Evolutionary conservation across 495 filamentous ascomycete species (phyloP).

Genomic region (Diplogelasinospora grovesii): DNA sequence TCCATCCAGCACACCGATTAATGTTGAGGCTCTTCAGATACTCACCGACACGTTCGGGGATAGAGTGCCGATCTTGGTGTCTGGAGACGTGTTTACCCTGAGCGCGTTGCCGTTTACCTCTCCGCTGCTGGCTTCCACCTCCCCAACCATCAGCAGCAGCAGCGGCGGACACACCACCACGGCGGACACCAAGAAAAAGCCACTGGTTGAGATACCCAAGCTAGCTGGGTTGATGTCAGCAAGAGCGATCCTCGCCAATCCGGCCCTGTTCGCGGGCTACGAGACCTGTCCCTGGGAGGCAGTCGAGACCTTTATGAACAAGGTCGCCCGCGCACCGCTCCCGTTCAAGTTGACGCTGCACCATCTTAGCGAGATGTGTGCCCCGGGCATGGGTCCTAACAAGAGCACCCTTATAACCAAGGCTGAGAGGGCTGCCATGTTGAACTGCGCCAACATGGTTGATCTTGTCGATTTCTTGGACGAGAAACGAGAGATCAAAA

Average conservation of each 20-base stretch:
- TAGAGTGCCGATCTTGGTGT: slow-evolving; percentile 50
- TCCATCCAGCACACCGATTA: slow-evolving; percentile 48
- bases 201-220: slow-evolving; percentile 24
- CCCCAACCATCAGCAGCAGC: slow-evolving; percentile 14
- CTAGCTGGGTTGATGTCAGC: slow-evolving; percentile 57
- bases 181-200: slow-evolving; percentile 10
- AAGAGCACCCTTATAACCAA: slow-evolving; percentile 42
- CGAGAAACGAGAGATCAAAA: no score
- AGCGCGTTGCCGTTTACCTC: slow-evolving; percentile 38
- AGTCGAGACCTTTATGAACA: slow-evolving; percentile 51
- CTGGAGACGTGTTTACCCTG: slow-evolving; percentile 55
- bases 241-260: slow-evolving; percentile 55
- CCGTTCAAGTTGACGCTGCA: slow-evolving; percentile 55
- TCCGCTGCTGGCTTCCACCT: slow-evolving; percentile 21
- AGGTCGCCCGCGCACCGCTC: slow-evolving; percentile 44
- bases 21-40: slow-evolving; percentile 51
- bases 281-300: slow-evolving; percentile 51
- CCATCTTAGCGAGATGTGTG: slow-evolving; percentile 58
- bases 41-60: slow-evolving; percentile 40
- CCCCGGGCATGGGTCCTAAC: slow-evolving; percentile 40
- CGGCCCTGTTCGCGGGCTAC: slow-evolving; percentile 52
- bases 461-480: slow-evolving; percentile 58
- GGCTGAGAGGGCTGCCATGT: slow-evolving; percentile 44
- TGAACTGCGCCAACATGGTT: slow-evolving; percentile 44
- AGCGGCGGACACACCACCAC: no score